These are phyloP conservation scores for Rhizopogon vinicolor DNA, from an alignment of 768 basidiomycete species.

Conservation along the genomic window DNA sequence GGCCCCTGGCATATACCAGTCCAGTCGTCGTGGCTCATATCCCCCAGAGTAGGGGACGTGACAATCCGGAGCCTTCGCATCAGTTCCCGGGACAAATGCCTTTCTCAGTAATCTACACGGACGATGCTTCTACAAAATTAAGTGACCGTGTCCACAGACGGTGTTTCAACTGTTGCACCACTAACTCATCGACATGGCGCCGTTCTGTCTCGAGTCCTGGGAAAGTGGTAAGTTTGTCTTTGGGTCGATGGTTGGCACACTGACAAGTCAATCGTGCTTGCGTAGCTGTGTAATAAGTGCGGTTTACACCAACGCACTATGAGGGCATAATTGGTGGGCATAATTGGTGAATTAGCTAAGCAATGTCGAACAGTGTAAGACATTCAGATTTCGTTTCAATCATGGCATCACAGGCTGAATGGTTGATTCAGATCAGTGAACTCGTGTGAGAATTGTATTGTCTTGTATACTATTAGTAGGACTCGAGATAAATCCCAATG, in stretches of 20 bases:
- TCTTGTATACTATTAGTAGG: too few species aligned
- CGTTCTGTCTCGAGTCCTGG: conserved; percentile 73
- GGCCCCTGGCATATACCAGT: conserved; percentile 19
- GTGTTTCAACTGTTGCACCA: conserved; percentile 84
- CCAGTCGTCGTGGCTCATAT: conserved; percentile 21
- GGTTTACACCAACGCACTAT: conserved; percentile 72
- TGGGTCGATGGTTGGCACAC: background rate
- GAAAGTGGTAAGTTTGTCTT: conserved; percentile 52
- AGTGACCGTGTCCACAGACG: conserved; percentile 70
- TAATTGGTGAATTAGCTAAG: too few species aligned
- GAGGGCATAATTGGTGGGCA: too few species aligned
- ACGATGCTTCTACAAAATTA: conserved; percentile 78
- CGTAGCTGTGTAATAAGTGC: conserved; percentile 56
- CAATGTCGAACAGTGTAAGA: too few species aligned
- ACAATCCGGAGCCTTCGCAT: conserved; percentile 25
- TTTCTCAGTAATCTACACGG: conserved; percentile 49
- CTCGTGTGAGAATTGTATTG: too few species aligned
- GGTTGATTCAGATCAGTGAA: too few species aligned
- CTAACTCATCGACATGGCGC: conserved; percentile 81
- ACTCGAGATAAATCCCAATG: too few species aligned
- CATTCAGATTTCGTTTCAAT: too few species aligned
- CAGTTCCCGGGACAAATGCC: conserved; percentile 34
- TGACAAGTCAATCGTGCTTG: conserved; percentile 2
- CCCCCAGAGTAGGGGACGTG: conserved; percentile 10
- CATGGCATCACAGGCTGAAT: too few species aligned